Base-by-base conservation (phyloP, 2,329 filamentous ascomycete species). In the Cordyceps cateniannulata region DNA sequence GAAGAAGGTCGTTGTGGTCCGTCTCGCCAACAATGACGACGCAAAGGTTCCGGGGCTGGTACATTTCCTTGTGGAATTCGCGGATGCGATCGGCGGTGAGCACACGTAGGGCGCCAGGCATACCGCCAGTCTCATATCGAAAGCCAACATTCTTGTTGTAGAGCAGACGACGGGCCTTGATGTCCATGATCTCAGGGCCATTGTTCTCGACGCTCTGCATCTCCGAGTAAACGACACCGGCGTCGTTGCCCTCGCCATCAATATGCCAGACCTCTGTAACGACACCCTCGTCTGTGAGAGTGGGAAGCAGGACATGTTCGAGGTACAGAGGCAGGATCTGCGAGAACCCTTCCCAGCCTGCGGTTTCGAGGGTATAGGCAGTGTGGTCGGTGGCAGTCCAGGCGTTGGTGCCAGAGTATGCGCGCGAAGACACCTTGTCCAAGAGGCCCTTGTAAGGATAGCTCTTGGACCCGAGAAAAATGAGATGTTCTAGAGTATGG, bases 361-460 rank as follows among this genome's bases (percentile, higher is more conserved):
- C 95, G 12, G 92, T 95, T 69, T 97, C 91, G 18, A 99, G 81
- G 0, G 92, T 97, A 75, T 99, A 99, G 2, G 93, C 93, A 1
- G 96, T 99, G 71, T 98, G 93, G 68, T 98, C 95, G 14, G 90
- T 95, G 24, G 92, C 92, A 1, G 95, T 99, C 91, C 93, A 99
- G 4, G 95, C 95, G 74, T 99, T 99, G 35, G 95, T 99, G 62
- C 84, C 85, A 1, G 93, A 96, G 73, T 98, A 99, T 1, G 93
- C 91, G 65, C 96, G 85, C 5, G 91, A 96, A 3, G 95, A 91
- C 62, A 99, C 83, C 76, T 96, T 96, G 73, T 98, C 93, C 20
- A 99, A 82, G 45, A 99, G 86, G 1, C 95, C 95, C 74, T 98
- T 98, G 79, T 96, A 98, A 63, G 85, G 88, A 73, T 96, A 98